Base-by-base conservation (phyloP, 2,329 filamentous ascomycete genomes). In the Sporothrix humicola region DNA sequence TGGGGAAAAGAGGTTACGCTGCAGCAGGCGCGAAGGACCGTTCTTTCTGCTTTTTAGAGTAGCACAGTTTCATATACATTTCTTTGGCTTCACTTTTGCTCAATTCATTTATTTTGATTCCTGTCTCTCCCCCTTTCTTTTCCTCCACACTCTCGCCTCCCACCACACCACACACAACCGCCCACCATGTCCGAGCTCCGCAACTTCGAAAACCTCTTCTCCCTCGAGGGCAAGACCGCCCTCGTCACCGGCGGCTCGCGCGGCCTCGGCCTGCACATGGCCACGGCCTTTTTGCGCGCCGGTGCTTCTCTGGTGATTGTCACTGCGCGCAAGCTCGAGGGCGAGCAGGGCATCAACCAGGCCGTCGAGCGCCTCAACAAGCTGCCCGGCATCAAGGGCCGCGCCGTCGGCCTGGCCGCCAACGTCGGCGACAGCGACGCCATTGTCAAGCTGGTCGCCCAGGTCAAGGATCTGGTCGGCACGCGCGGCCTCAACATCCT, bases 241-340 rank as follows among this genome's bases (percentile, higher is more conserved):
- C 76, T 80, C 58, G 76, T 80, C 58, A 81, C 78, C 13, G 79
- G 79, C 71, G 79, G 79, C 59, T 89, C 87, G 15, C 82, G 89
- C 77, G 89, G 89, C 58, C 82, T 91, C 10, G 89, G 89, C 69
- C 83, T 92, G 10, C 87, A 91, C 79, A 88, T 89, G 71, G 90
- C 90, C 23, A 90, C 89, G 31, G 90, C 88, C 37, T 87, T 93
- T 73, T 86, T 93, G 61, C 89, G 90, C 82, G 88, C 91, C n/a
- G 91, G 91, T 74, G 90, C 87, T 80, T 88, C 89, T 73, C 90
- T 90, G 77, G 87, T 93, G 75, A 90, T 92, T 83, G 91, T 93
- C 80, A 92, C 90, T n/a, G 91, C 89, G 5, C 89, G 91, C 78
- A 93, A 92, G 83, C 86, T 87, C 70, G 82, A 85, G 50, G 91